A percentile compares a stretch with the other conserved stretches of the same genome.
These are phyloP conservation scores for Corylus heterophylla DNA, from an alignment of 306 rosid genomes.

Conservation along the genomic window DNA sequence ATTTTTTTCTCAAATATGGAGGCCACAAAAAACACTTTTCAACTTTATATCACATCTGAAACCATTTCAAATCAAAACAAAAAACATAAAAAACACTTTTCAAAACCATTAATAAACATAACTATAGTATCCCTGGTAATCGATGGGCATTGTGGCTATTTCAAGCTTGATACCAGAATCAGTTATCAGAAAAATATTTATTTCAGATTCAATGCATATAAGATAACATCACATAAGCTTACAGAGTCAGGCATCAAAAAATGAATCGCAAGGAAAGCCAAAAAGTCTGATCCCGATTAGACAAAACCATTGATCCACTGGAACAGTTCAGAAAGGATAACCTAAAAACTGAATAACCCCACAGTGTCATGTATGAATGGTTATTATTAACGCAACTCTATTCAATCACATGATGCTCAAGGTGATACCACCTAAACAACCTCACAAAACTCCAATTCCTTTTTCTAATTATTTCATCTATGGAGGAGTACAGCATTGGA, in stretches of 20 bases:
- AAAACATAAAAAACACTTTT: too few species aligned
- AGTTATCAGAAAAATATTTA: not conserved
- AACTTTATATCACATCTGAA: too few species aligned
- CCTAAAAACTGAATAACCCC: not conserved
- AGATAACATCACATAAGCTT: not conserved
- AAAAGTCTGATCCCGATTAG: not conserved
- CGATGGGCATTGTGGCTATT: not conserved
- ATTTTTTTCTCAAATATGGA: too few species aligned
- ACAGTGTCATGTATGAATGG: not conserved
- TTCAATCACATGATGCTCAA: too few species aligned
- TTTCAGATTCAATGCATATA: not conserved
- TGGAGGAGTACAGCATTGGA: too few species aligned
- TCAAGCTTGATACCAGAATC: not conserved
- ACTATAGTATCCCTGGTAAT: not conserved
- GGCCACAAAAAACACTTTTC: too few species aligned
- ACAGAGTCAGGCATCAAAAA: not conserved
- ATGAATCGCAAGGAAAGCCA: not conserved
- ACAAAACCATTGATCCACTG: not conserved
- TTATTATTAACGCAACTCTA: too few species aligned
- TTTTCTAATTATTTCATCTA: too few species aligned
- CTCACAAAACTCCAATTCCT: not conserved
- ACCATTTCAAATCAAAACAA: too few species aligned
- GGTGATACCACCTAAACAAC: not conserved
- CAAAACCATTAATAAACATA: too few species aligned
- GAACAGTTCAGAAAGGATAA: not conserved